phyloP scores from a whole-genome alignment of 805 yeast species.

The Yarrowia sp. region DNA sequence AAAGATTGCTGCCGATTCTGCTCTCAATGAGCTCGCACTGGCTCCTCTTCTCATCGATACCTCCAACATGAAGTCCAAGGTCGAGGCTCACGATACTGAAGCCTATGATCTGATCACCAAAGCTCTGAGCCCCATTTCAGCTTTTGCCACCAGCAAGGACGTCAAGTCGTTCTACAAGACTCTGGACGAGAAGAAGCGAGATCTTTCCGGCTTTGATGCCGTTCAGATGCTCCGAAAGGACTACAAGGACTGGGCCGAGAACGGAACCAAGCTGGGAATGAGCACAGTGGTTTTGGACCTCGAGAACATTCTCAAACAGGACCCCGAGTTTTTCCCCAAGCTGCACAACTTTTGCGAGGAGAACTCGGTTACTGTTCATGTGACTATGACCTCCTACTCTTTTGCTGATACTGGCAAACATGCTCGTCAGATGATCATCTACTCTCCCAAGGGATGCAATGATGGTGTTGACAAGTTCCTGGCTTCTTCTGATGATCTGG shows the following conservation, averaged over 20 bases:
- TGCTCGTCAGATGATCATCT: conserved; percentile 45
- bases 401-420: conserved; percentile 35
- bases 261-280: conserved; percentile 57
- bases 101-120: conserved; percentile 45
- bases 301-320: conserved; percentile 47
- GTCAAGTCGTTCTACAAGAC: conserved; percentile 38
- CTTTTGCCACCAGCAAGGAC: background rate
- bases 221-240: conserved; percentile 74
- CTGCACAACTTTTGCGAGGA: conserved; percentile 38
- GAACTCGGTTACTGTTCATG: conserved; percentile 42
- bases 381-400: conserved; percentile 51
- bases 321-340: conserved; percentile 36
- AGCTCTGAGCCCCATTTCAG: background rate
- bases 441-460: background rate
- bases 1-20: conserved; percentile 31
- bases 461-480: conserved; percentile 12
- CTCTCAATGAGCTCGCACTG: conserved; percentile 47
- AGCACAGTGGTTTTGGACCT: conserved; percentile 69
- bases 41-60: conserved; percentile 82
- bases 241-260: conserved; percentile 64
- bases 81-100: conserved; percentile 55
- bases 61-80: conserved; percentile 56
- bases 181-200: conserved; percentile 54
- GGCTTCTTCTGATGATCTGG: background rate
- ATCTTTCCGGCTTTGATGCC: conserved; percentile 58